Conservation (phyloP, 75 land plant species). For the Chamaecyparis obtusa region DNA sequence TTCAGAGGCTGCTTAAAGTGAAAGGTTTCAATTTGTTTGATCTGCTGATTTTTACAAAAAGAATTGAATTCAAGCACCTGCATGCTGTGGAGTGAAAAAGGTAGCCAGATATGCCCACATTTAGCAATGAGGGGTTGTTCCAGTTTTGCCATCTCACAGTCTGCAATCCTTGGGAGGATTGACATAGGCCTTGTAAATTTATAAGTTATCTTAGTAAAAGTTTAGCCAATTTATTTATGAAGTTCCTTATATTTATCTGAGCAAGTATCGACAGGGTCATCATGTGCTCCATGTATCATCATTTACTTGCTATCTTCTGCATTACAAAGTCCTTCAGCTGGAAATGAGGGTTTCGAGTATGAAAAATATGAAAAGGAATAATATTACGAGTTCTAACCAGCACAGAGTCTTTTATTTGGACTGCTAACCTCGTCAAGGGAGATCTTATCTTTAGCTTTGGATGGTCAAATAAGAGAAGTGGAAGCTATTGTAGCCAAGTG, state of each 20-base stretch:
- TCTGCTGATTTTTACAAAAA: background rate
- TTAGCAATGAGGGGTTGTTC: background rate
- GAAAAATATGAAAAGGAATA: background rate
- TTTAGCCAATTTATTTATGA: background rate
- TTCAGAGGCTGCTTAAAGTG: background rate
- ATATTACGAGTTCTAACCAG: background rate
- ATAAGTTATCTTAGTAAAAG: background rate
- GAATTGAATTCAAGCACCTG: background rate
- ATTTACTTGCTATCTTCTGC: background rate
- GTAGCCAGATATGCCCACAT: background rate
- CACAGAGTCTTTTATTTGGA: background rate
- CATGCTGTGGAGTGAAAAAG: background rate
- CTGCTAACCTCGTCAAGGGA: background rate
- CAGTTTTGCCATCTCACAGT: background rate
- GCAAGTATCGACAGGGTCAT: background rate
- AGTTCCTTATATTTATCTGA: background rate
- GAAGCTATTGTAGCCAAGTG: background rate
- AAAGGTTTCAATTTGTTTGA: background rate
- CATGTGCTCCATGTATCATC: background rate
- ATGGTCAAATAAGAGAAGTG: background rate
- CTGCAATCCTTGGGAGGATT: background rate
- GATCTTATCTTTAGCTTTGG: background rate
- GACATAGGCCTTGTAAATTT: background rate
- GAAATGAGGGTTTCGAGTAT: background rate
- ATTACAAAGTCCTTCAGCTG: background rate